Base-by-base conservation (phyloP, 1,284 basidiomycete genomes). In the Ceratorhiza oryzae-sativae region DNA sequence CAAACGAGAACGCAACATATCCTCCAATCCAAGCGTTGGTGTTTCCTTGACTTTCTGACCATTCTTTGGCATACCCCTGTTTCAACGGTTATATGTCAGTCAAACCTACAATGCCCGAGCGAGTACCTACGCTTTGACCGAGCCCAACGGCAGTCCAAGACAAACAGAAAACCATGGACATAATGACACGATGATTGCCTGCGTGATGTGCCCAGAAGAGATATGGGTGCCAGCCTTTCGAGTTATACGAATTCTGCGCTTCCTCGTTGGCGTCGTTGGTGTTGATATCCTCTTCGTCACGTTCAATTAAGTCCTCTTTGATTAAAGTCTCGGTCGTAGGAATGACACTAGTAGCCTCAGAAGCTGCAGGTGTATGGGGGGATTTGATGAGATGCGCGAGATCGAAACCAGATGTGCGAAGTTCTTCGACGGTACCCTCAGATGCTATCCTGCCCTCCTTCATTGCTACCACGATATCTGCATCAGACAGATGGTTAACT, bases 1-100 rank as follows among this genome's bases (percentile, higher is more conserved):
- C 74, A 9, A 76, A 70, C 23, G 75, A 72, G 41, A 78, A 75
- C 4, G 68, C 76, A 36, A 77, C 74, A 60, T 77, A 77, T 1
- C 77, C 77, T 15, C 76, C 72, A 1, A 75, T 58, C 74, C 74
- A 75, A 27, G 67, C 59, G 15, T 73, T 70, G 8, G 36, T 42
- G 15, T 45, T 59, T 6, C 49, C 68, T 15, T 53, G 27, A 15
- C 65, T 36, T 23, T 73, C 67, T 5, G 74, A 73, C 74, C 74
- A 75, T 41, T 73, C 55, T 48, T 75, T 73, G 9, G 73, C 55
- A 39, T 71, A 75, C 2, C 68, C 67, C 74, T 75, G 48, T 45
- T 42, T 3, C 2, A 45, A 32, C 13, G n/a, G 15, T 1, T 23
- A 56, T 34, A 23, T 32, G 32, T 39, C 36, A 39, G 18, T n/a